Evolutionary conservation across 805 yeast species (phyloP).

Genomic region (Sungouiella blattae): DNA sequence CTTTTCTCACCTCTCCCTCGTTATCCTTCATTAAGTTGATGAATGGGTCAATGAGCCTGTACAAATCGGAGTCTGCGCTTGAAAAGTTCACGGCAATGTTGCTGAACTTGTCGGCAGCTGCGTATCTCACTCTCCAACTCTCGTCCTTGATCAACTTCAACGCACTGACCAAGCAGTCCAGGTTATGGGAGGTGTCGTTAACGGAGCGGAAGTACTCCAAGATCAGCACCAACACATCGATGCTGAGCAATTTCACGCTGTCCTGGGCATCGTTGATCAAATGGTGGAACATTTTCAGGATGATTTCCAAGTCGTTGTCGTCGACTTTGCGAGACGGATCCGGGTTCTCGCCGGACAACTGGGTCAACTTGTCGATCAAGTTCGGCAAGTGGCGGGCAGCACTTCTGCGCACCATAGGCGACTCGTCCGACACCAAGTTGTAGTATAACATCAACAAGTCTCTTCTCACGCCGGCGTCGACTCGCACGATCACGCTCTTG

Average conservation of each 20-base stretch:
- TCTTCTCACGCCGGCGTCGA: constrained; percentile 51
- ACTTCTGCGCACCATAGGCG: constrained; percentile 97
- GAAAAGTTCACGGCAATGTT: constrained; percentile 64
- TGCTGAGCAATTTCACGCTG: constrained; percentile 85
- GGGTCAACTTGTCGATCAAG: constrained; percentile 54
- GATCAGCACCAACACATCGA: constrained; percentile 83
- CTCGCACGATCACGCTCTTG: constrained; percentile 61
- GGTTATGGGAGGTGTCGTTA: constrained; percentile 55
- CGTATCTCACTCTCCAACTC: constrained; percentile 97
- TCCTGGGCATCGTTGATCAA: constrained; percentile 87
- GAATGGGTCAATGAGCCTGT: constrained; percentile 66
- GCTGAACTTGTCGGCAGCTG: constrained; percentile 94
- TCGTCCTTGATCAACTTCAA: constrained; percentile 77
- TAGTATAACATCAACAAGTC: constrained; percentile 65
- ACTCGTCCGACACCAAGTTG: constrained; percentile 79
- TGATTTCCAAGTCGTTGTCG: constrained; percentile 69
- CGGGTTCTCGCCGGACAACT: constrained; percentile 40
- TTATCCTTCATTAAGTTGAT: constrained; percentile 78
- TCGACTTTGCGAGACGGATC: constrained; percentile 31
- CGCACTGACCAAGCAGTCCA: constrained; percentile 61
- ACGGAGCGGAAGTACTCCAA: constrained; percentile 62
- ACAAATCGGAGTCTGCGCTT: constrained; percentile 51
- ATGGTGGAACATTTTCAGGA: constrained; percentile 77
- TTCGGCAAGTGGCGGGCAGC: constrained; percentile 83
- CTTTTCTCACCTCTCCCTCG: constrained; percentile 95